Conservation (phyloP, 139 green algal species). For the Coelastrella sp. region DNA sequence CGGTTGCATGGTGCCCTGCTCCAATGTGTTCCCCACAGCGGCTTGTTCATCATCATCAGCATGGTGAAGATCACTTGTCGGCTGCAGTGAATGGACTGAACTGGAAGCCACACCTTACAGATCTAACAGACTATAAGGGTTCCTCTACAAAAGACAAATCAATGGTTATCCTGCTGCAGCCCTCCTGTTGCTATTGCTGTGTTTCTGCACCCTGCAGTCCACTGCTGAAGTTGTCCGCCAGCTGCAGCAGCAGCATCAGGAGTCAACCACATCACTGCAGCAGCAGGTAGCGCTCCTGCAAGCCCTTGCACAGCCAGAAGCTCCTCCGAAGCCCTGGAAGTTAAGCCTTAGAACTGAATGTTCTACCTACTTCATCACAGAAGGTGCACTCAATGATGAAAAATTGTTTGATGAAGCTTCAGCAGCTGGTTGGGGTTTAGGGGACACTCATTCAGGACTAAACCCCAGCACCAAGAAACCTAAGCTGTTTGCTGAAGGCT, state of each 20-base stretch:
- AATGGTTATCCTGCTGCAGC: too few species aligned
- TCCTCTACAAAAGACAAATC: too few species aligned
- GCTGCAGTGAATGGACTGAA: too few species aligned
- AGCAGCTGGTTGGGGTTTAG: neutral
- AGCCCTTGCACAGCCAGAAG: neutral
- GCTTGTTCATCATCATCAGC: too few species aligned
- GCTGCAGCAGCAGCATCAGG: constrained; percentile 24
- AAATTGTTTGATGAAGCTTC: neutral
- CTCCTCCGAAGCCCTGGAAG: constrained; percentile 2
- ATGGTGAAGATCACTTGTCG: too few species aligned
- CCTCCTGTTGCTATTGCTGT: neutral
- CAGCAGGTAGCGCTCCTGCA: neutral
- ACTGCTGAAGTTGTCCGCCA: neutral
- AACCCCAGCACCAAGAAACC: neutral
- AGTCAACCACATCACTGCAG: neutral
- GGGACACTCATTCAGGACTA: neutral
- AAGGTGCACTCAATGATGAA: neutral
- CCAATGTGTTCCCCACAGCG: too few species aligned
- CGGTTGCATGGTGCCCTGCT: too few species aligned
- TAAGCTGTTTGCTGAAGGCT: constrained; percentile 16
- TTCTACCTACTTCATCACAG: constrained; percentile 34
- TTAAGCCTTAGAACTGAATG: constrained; percentile 6
- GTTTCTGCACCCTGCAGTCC: neutral
- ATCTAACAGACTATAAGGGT: too few species aligned
- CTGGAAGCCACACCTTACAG: too few species aligned